Percentiles rank a stretch among this genome's conserved stretches.
Evolutionary conservation across 2,329 filamentous ascomycete species (phyloP).

Genomic region (Aphanoascus verrucosus): DNA sequence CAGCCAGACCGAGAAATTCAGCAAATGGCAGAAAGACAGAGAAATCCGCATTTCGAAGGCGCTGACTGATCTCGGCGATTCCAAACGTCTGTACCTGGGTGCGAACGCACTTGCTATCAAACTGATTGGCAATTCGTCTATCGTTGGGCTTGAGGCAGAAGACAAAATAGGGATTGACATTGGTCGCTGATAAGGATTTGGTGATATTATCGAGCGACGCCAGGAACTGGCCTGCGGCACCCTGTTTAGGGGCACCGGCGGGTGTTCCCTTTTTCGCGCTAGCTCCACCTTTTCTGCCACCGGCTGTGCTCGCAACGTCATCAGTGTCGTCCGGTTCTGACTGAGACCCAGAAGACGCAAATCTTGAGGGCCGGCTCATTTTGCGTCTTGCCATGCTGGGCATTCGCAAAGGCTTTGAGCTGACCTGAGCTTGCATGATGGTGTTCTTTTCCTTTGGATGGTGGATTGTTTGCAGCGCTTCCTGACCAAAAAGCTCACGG

Average conservation of each 20-base stretch:
- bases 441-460: conserved; percentile 83
- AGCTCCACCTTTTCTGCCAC: conserved; percentile 21
- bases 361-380: conserved; percentile 44
- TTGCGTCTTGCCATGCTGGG: conserved; percentile 85
- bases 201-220: conserved; percentile 82
- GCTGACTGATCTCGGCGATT: conserved; percentile 92
- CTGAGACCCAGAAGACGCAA: conserved; percentile 22
- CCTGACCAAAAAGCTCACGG: conserved; percentile 84
- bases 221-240: conserved; percentile 85
- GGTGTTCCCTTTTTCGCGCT: conserved; percentile 26
- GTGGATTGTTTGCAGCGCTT: conserved; percentile 81
- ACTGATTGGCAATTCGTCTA: conserved; percentile 92
- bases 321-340: conserved; percentile 18
- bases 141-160: conserved; percentile 98
- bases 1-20: conserved; percentile 83
- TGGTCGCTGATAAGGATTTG: conserved; percentile 68
- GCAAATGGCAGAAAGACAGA: conserved; percentile 91
- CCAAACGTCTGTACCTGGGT: conserved; percentile 91
- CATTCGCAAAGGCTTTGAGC: conserved; percentile 84
- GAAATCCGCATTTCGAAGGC: conserved; percentile 86
- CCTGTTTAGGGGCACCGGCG: conserved; percentile 50
- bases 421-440: conserved; percentile 91
- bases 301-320: conserved; percentile 20
- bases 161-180: conserved; percentile 88
- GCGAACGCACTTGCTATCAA: conserved; percentile 95